These are phyloP conservation scores for Erysimum pusillum DNA, from an alignment of 441 rosid genomes.

Conservation along the genomic window DNA sequence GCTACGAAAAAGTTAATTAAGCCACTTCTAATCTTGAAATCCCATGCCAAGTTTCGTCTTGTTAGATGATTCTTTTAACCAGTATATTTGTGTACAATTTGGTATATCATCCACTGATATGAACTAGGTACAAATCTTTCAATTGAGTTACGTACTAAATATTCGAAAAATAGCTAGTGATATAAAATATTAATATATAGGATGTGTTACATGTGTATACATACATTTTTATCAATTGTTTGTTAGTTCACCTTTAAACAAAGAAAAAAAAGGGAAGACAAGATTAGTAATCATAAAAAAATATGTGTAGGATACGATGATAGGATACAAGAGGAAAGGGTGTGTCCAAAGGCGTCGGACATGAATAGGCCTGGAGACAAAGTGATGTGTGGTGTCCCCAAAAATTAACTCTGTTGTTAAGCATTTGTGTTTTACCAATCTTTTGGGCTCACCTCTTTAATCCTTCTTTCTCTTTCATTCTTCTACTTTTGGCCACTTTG, in stretches of 20 bases:
- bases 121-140: neutral
- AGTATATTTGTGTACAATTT: neutral
- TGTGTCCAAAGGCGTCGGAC: conserved; percentile 36
- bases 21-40: neutral
- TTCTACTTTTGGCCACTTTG: neutral
- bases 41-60: no score
- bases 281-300: neutral
- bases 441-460: conserved; percentile 23
- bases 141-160: conserved; percentile 11
- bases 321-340: conserved; percentile 17
- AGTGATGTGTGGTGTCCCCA: conserved; percentile 38
- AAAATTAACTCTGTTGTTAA: conserved; percentile 23
- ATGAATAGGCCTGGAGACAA: conserved; percentile 22
- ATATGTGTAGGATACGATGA: neutral
- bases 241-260: neutral
- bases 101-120: neutral
- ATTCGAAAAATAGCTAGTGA: neutral
- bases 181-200: neutral
- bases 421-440: conserved; percentile 39
- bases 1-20: neutral
- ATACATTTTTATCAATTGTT: neutral
- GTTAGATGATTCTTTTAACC: neutral
- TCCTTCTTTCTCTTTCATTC: conserved; percentile 5
- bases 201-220: neutral
- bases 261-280: neutral